phyloP scores from a whole-genome alignment of 2,329 filamentous ascomycete species.

The Neopestalotiopsis sp. region DNA sequence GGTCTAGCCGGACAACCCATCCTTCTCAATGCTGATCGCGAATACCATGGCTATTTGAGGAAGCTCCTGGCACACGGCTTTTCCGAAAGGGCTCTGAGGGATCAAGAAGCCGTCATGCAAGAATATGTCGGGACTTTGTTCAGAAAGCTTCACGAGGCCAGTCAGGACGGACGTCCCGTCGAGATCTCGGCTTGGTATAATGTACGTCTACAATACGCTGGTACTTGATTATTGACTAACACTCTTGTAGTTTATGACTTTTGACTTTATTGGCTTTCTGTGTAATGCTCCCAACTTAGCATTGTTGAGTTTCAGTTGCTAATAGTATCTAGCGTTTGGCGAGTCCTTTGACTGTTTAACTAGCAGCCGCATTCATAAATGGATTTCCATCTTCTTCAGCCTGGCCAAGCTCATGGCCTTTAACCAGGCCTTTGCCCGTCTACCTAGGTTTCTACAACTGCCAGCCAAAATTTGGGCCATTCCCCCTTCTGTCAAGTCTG shows the following conservation, averaged over 20 bases:
- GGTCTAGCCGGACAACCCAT: constrained; percentile 11
- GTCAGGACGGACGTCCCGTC: constrained; percentile 14
- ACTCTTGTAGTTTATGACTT: constrained; percentile 19
- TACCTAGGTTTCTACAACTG: background rate
- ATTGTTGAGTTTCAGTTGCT: background rate
- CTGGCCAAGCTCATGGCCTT: background rate
- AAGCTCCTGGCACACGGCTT: constrained; percentile 22
- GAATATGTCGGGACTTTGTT: constrained; percentile 18
- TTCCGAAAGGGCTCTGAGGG: constrained; percentile 22
- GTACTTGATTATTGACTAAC: background rate
- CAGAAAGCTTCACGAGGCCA: constrained; percentile 17
- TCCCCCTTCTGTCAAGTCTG: background rate
- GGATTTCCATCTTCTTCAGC: constrained; percentile 18
- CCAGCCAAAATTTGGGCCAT: background rate
- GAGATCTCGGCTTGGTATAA: constrained; percentile 20
- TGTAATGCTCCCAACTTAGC: constrained; percentile 11
- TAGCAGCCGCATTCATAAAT: constrained; percentile 16
- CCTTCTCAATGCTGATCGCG: constrained; percentile 21
- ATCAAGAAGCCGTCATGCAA: constrained; percentile 22
- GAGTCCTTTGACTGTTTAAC: constrained; percentile 21
- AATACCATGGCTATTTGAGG: constrained; percentile 21
- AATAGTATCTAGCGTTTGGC: constrained; percentile 16
- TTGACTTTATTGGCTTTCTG: constrained; percentile 21
- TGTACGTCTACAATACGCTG: constrained; percentile 7
- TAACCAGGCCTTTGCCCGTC: background rate